Conservation (phyloP, 2,329 filamentous ascomycete species). For the Colletotrichum australisinense region DNA sequence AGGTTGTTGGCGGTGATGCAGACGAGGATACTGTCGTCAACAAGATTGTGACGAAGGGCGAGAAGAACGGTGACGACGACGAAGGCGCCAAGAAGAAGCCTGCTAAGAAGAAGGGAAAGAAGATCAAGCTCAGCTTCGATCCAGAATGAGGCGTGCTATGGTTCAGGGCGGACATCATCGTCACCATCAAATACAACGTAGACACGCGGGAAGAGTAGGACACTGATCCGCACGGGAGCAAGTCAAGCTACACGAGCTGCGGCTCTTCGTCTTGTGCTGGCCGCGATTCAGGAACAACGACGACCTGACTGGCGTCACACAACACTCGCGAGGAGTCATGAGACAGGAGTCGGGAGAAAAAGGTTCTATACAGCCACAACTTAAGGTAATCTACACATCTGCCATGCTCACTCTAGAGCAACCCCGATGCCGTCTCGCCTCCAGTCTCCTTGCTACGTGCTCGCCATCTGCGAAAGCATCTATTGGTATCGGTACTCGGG, state of each 20-base stretch:
- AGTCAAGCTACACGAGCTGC: background rate
- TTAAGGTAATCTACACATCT: constrained; percentile 54
- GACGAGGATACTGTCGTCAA: constrained; percentile 41
- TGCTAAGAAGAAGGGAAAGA: constrained; percentile 64
- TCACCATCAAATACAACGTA: background rate
- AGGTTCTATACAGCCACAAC: constrained; percentile 41
- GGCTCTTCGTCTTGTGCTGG: background rate
- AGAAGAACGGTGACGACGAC: constrained; percentile 56
- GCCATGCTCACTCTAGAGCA: constrained; percentile 29
- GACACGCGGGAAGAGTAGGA: background rate
- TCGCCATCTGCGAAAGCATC: constrained; percentile 37
- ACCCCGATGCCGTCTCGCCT: constrained; percentile 31
- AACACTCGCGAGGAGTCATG: background rate
- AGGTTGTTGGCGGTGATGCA: constrained; percentile 54
- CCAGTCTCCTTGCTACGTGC: constrained; percentile 24
- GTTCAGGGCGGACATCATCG: background rate
- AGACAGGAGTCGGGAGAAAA: constrained; percentile 28
- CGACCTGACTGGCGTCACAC: constrained; percentile 3
- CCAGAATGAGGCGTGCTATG: constrained; percentile 27
- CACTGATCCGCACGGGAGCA: background rate
- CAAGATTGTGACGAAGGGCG: constrained; percentile 57
- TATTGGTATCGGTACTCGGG: constrained; percentile 87
- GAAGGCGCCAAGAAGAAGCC: constrained; percentile 40
- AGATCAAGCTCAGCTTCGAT: constrained; percentile 74
- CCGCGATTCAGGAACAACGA: background rate